Conservation (phyloP, 768 basidiomycete genomes). For the Chalciporus sphaerocephalus region DNA sequence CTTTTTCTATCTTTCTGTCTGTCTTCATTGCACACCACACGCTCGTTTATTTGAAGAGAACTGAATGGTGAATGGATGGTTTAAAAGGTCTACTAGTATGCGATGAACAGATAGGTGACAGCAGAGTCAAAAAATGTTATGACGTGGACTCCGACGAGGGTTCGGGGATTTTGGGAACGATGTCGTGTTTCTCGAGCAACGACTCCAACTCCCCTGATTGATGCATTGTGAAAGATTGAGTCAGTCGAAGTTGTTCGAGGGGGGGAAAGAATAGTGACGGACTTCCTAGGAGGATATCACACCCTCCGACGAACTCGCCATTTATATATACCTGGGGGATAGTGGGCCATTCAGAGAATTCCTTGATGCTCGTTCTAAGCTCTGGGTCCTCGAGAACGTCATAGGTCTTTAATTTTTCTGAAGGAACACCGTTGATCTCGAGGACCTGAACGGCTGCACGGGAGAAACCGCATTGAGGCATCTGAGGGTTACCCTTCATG, state of each 20-base stretch:
- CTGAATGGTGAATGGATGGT: too few relatives aligned
- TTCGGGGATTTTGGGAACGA: constrained; percentile 51
- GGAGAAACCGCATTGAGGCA: constrained; percentile 93
- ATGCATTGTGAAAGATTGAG: too few relatives aligned
- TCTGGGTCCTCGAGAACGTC: constrained; percentile 87
- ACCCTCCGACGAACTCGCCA: constrained; percentile 95
- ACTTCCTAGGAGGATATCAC: constrained; percentile 89
- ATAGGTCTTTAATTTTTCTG: constrained; percentile 81
- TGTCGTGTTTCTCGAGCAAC: constrained; percentile 63
- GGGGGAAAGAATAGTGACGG: too few relatives aligned
- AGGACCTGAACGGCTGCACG: constrained; percentile 90
- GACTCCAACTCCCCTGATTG: constrained; percentile 90
- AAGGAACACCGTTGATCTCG: constrained; percentile 74
- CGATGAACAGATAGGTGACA: too few relatives aligned
- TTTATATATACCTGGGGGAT: constrained; percentile 93
- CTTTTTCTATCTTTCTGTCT: not conserved
- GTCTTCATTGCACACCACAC: too few relatives aligned
- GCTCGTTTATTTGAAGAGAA: too few relatives aligned
- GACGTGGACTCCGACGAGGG: constrained; percentile 3
- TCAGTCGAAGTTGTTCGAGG: too few relatives aligned
- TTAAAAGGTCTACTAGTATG: too few relatives aligned
- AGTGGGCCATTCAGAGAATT: constrained; percentile 98
- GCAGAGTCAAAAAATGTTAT: too few relatives aligned
- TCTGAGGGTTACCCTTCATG: constrained; percentile 92
- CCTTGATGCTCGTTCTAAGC: constrained; percentile 83